A percentile compares a stretch with the other conserved stretches of the same genome.
Evolutionary conservation across 176 grass and related monocot species (phyloP).

Genomic region (Aegilops umbellulata): DNA sequence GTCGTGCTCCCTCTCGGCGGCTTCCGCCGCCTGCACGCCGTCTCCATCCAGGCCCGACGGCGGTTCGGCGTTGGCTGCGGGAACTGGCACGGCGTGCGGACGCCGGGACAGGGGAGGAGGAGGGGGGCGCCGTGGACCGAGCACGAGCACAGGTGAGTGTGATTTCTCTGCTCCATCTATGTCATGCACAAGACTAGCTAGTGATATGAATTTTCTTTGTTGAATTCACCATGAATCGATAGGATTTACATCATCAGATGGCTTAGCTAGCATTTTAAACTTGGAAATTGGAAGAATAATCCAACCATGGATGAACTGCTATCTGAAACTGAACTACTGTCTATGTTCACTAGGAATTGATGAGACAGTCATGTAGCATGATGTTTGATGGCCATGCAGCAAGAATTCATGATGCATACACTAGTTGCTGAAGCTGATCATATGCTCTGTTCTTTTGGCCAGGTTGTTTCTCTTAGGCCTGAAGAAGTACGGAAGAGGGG

Average conservation of each 20-base stretch:
- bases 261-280: not conserved
- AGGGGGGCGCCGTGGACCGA: conserved; percentile 93
- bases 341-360: not conserved
- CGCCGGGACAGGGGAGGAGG: conserved; percentile 80
- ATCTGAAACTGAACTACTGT: not conserved
- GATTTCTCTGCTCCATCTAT: conserved; percentile 30
- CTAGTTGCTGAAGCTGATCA: not conserved
- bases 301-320: not conserved
- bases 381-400: not conserved
- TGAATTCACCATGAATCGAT: conserved; percentile 18
- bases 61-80: conserved; percentile 12
- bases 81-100: conserved; percentile 46
- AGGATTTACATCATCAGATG: conserved; percentile 25
- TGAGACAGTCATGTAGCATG: conserved; percentile 25
- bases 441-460: conserved; percentile 7
- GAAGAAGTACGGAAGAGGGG: conserved; percentile 73
- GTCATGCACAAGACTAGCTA: conserved; percentile 18
- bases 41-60: conserved; percentile 19
- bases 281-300: not conserved
- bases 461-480: conserved; percentile 83
- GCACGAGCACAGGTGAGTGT: conserved; percentile 77
- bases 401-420: not conserved
- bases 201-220: conserved; percentile 5
- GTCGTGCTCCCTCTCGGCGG: conserved; percentile 51
- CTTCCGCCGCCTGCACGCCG: conserved; percentile 56